Evolutionary conservation across 192 early-diverging fungal species (phyloP).

Genomic region (Gonapodya prolifera): DNA sequence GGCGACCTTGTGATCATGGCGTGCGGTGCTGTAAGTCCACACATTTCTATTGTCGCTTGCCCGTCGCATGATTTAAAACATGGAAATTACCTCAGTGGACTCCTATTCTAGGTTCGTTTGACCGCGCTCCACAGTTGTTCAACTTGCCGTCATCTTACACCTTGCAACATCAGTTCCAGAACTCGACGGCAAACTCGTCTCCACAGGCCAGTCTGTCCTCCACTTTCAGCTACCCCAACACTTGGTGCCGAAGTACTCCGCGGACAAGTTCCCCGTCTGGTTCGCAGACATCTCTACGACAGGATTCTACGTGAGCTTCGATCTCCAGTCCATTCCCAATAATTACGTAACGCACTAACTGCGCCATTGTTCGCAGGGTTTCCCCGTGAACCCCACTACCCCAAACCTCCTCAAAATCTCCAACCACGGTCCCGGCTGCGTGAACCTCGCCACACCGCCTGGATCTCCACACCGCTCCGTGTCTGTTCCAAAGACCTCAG

Average conservation of each 20-base stretch:
- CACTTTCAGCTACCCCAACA: constrained; percentile 22
- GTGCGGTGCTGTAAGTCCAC: neutral
- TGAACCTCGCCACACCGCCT: constrained; percentile 14
- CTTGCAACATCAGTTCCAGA: constrained; percentile 16
- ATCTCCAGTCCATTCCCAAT: neutral
- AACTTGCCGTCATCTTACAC: neutral
- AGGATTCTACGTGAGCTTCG: constrained; percentile 7
- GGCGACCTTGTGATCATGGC: neutral
- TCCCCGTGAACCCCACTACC: constrained; percentile 21
- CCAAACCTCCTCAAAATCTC: constrained; percentile 30
- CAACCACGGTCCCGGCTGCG: constrained; percentile 27
- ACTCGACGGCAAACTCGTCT: constrained; percentile 17
- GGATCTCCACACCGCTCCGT: constrained; percentile 4
- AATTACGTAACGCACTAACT: neutral
- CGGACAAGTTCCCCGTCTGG: constrained; percentile 32
- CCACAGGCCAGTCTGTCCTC: constrained; percentile 37
- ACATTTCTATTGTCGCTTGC: too few relatives aligned
- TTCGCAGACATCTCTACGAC: constrained; percentile 29
- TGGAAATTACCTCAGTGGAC: neutral
- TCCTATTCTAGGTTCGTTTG: neutral
- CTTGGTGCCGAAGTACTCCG: neutral
- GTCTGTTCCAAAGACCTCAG: constrained; percentile 21
- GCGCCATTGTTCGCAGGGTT: constrained; percentile 24
- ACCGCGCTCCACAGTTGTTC: neutral
- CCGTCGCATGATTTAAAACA: too few relatives aligned